Base-by-base conservation (phyloP, 2,329 filamentous ascomycete genomes). In the Botrytis porri region DNA sequence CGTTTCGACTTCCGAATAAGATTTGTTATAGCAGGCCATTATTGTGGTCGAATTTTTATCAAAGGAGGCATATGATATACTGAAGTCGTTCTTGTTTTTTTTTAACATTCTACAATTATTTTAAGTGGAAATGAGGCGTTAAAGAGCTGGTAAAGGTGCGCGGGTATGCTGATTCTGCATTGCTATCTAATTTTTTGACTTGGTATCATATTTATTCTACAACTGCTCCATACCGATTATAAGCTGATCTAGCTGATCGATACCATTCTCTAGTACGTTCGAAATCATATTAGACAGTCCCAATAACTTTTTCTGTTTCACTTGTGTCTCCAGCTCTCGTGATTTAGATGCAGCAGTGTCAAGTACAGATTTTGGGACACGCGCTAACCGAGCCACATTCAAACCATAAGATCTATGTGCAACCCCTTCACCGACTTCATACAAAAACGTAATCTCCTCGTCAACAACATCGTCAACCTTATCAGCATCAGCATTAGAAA, bases 351-450 rank as follows among this genome's bases (percentile, higher is more conserved):
- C 89, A 3, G 96, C 96, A 37, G 94, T 85, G 39, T 95, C 92
- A 48, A 98, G 85, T 29, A 98, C 88, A 72, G 88, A 85, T 73
- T 88, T 87, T 0, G 95, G 94, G 60, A 99, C 88, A 69, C 91
- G 91, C 3, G 96, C 96, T 70, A 99, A 83, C 63, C 93, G 86
- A 22, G 96, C 96, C 35, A 98, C 96, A 81, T 98, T 98, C 73
- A 99, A 81, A 1, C 97, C 96, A 81, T 99, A 99, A 29, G 93
- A 97, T 8, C 96, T 88, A 85, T 98, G 95, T 14, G 96, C 95
- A 18, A 97, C 93, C 18, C 96, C 96, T 76, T 96, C 93, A 1
- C 89, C 92, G 2, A 98, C 92, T 81, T 98, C 94, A 80, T 99
- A 99, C 66, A 99, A 82, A 79, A 99, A 99, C 0, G 96, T 98